Base-by-base conservation (phyloP, 805 yeast species). In the Candida pseudofarinosa region DNA sequence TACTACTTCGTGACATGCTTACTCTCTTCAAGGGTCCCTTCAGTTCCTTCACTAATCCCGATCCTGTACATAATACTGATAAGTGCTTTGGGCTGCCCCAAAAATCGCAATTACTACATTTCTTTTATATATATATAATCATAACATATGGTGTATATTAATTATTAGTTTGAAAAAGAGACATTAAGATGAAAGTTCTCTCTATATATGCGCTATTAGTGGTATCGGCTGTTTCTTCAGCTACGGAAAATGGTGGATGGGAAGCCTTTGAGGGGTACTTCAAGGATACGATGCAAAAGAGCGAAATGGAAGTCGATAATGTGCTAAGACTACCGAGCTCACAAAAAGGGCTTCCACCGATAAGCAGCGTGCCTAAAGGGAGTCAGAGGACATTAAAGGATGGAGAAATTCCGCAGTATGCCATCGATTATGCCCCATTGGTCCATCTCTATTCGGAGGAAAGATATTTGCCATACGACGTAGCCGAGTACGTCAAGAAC, bases 371-470 rank as follows among this genome's bases (percentile, higher is more conserved):
- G 26, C 74, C 76, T 2, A 42, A 45, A 12, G 33, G 39, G 4
- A 48, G 57, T 20, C 54, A 79, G 42, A 56, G 71, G 19, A 68
- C 76, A 1, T 42, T 80, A 12, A 46, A 52, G 14, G 61, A 66
- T 35, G 86, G 87, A 0, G 79, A 77, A 39, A 72, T 85, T 2
- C 95, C 93, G 0, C 58, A 59, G 5, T 85, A 79, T 59, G 83
- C 81, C 1, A 49, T 79, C 2, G 82, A 83, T 35, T 73, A 74
- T 56, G 79, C 85, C 3, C 98, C 99, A 0, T 65, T 82, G 41
- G 90, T 91, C 2, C 87, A 88, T 56, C 69, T 91, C 8, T 90
- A 91, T 65, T 81, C 95, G 1, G 99, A 91, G 57, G 99, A 91
- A 54, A 63, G 71, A 41, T 91, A 90, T 57, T 68, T 85, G 51